These are phyloP conservation scores for Biscogniauxia sp. DNA, from an alignment of 2,329 filamentous ascomycete genomes.

Conservation along the genomic window DNA sequence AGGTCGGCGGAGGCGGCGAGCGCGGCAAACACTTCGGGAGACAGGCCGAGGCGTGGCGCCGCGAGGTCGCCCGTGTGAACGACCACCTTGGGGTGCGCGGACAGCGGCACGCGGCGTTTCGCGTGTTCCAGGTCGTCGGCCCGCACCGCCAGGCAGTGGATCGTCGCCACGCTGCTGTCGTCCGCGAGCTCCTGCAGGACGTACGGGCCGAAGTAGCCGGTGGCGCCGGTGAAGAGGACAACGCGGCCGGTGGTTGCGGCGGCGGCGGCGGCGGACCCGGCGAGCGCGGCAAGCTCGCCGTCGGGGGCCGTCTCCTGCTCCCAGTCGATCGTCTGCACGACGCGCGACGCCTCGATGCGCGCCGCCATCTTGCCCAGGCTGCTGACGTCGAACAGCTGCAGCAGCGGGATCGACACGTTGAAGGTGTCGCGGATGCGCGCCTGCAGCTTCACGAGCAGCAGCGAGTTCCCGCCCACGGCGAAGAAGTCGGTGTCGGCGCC, in stretches of 20 bases:
- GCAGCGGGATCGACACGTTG: conserved; percentile 30
- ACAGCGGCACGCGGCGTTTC: not conserved
- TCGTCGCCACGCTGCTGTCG: not conserved
- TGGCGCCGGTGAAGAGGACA: conserved; percentile 37
- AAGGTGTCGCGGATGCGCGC: conserved; percentile 33
- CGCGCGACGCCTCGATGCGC: conserved; percentile 19
- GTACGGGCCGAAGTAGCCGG: conserved; percentile 38
- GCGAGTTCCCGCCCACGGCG: conserved; percentile 39
- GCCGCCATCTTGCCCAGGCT: conserved; percentile 40
- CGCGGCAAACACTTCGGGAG: not conserved
- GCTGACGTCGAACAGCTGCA: conserved; percentile 37
- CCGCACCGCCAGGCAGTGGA: not conserved
- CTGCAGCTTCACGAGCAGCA: conserved; percentile 36
- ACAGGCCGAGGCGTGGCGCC: conserved; percentile 4
- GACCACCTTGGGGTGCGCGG: not conserved
- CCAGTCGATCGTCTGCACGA: conserved; percentile 36
- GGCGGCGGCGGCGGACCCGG: not conserved
- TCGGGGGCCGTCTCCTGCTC: conserved; percentile 32
- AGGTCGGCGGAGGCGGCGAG: conserved; percentile 33
- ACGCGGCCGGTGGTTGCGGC: conserved; percentile 14
- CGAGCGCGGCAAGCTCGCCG: too few relatives aligned
- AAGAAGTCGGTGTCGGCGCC: conserved; percentile 38
- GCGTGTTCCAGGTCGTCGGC: too few relatives aligned
- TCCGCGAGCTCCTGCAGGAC: conserved; percentile 37
- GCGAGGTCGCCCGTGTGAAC: conserved; percentile 6